Percentiles rank a stretch among this genome's conserved stretches.
Evolutionary conservation across 192 early-diverging fungal genomes (phyloP).

Genomic region (Rhizophagus clarus): DNA sequence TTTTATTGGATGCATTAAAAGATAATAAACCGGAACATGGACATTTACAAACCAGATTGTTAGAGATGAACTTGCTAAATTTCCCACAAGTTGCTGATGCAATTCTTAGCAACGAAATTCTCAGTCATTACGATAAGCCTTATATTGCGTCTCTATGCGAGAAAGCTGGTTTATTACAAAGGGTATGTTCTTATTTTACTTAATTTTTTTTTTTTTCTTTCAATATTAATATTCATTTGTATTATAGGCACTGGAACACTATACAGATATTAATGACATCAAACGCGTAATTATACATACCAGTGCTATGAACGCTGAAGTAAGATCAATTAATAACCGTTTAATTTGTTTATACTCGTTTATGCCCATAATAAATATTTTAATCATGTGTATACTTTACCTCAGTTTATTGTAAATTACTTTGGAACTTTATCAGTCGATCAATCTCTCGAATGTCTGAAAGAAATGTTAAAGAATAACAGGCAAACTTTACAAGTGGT

Average conservation of each 20-base stretch:
- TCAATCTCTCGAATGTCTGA: conserved; percentile 91
- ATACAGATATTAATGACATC: conserved; percentile 95
- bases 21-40: conserved; percentile 90
- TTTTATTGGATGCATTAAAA: conserved; percentile 95
- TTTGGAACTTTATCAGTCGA: conserved; percentile 97
- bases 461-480: conserved; percentile 92
- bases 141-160: conserved; percentile 93
- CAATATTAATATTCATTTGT: too few species aligned
- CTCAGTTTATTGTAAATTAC: conserved; percentile 84
- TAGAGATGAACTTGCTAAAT: conserved; percentile 97
- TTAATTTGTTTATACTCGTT: too few species aligned
- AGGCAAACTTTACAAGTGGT: conserved; percentile 96
- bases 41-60: conserved; percentile 88
- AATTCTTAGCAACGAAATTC: conserved; percentile 94
- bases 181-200: conserved; percentile 46
- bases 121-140: conserved; percentile 92
- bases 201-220: too few species aligned
- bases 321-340: background rate
- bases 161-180: conserved; percentile 96
- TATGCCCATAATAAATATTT: background rate
- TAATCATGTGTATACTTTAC: too few species aligned
- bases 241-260: conserved; percentile 86
- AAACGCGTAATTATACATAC: conserved; percentile 94
- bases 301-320: conserved; percentile 76
- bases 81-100: conserved; percentile 99